A percentile compares a stretch with the other conserved stretches of the same genome.
Evolutionary conservation across 371 early-diverging fungal genomes (phyloP).

Genomic region (Blakeslea trispora): DNA sequence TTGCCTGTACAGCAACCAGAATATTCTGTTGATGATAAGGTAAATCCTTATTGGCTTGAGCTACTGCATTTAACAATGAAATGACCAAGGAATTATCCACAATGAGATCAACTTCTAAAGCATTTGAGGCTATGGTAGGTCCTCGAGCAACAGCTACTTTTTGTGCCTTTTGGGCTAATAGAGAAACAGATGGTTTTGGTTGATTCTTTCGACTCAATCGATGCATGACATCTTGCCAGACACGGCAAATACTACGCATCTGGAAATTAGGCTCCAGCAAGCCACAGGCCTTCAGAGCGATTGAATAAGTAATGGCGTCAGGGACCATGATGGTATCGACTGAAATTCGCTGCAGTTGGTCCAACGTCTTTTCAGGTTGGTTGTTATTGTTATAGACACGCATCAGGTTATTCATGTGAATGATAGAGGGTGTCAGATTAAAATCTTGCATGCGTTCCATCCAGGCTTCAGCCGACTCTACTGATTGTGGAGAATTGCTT

Average conservation of each 20-base stretch:
- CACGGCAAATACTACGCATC: constrained; percentile 1
- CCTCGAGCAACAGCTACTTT: constrained; percentile 6
- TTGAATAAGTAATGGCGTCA: constrained; percentile 29
- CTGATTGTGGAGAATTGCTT: constrained; percentile 29
- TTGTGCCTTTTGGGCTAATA: constrained; percentile 19
- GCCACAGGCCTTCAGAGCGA: constrained; percentile 21
- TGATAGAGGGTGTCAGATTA: constrained; percentile 18
- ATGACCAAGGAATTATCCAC: constrained; percentile 29
- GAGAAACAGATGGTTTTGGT: neutral
- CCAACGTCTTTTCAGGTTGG: constrained; percentile 14
- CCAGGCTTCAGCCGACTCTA: constrained; percentile 28
- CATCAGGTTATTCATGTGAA: constrained; percentile 37
- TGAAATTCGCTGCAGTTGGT: constrained; percentile 11
- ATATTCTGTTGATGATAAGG: constrained; percentile 14
- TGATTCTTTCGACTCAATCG: constrained; percentile 14
- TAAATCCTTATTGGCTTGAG: constrained; percentile 17
- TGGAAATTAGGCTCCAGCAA: constrained; percentile 5
- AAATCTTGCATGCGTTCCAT: constrained; percentile 25
- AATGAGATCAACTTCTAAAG: constrained; percentile 10
- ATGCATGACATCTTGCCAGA: constrained; percentile 26
- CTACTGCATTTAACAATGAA: constrained; percentile 25
- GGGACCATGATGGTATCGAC: constrained; percentile 9
- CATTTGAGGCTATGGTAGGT: neutral
- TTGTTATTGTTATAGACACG: constrained; percentile 23
- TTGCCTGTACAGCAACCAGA: constrained; percentile 17